These are phyloP conservation scores for Colletotrichum endophyticum DNA, from an alignment of 2,329 filamentous ascomycete genomes.

Conservation along the genomic window DNA sequence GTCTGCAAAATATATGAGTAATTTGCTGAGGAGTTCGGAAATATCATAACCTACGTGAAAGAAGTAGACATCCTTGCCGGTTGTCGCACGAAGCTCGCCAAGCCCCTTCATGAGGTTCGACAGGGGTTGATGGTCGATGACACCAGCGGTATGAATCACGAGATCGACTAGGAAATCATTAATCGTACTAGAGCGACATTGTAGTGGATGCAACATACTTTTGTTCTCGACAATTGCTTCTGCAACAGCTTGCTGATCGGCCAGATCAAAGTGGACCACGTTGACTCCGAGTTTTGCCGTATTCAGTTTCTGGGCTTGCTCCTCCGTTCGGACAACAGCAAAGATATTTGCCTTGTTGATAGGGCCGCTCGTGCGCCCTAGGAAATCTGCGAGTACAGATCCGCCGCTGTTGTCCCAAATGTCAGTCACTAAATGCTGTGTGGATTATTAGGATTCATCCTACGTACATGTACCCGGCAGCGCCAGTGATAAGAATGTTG, in stretches of 20 bases:
- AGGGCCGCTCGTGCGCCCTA: constrained; percentile 22
- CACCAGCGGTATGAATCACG: constrained; percentile 38
- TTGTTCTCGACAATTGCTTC: constrained; percentile 26
- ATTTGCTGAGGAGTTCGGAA: background rate
- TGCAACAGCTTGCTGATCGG: constrained; percentile 28
- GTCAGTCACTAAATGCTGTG: background rate
- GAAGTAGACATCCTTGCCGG: constrained; percentile 31
- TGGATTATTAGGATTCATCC: background rate
- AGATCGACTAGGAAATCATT: constrained; percentile 34
- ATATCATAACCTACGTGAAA: constrained; percentile 15
- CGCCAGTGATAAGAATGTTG: constrained; percentile 39
- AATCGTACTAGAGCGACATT: too few relatives aligned
- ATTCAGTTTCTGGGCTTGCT: constrained; percentile 32
- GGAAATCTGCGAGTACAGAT: constrained; percentile 37
- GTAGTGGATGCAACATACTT: constrained; percentile 21
- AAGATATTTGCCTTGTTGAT: constrained; percentile 28
- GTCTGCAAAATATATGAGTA: constrained; percentile 23
- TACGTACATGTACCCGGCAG: constrained; percentile 37
- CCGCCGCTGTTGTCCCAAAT: constrained; percentile 29
- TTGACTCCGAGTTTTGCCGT: constrained; percentile 32
- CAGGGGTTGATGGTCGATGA: constrained; percentile 27
- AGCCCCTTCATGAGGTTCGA: constrained; percentile 36
- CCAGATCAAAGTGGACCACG: constrained; percentile 34
- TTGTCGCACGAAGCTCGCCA: constrained; percentile 29
- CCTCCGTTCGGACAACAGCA: constrained; percentile 36